These are phyloP conservation scores for Balansia obtecta DNA, from an alignment of 2,329 filamentous ascomycete species.

Conservation along the genomic window DNA sequence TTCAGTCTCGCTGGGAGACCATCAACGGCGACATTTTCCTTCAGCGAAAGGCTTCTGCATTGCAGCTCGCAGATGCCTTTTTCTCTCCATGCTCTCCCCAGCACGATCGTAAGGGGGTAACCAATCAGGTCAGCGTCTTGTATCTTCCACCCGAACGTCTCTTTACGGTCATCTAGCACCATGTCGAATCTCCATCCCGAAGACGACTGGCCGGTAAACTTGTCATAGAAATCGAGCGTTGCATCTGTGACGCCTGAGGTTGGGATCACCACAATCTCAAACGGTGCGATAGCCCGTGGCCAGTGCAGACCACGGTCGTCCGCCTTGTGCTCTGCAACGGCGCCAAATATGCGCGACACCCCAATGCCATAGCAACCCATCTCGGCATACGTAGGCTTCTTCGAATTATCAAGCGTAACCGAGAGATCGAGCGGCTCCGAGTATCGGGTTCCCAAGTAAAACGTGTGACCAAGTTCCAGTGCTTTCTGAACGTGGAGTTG, in stretches of 20 bases:
- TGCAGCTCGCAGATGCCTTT: conserved; percentile 60
- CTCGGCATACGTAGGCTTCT: conserved; percentile 45
- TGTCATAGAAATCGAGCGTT: conserved; percentile 51
- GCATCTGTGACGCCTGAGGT: conserved; percentile 32
- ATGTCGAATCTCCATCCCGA: conserved; percentile 37
- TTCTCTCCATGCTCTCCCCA: conserved; percentile 59
- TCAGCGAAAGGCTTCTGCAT: conserved; percentile 54
- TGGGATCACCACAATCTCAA: conserved; percentile 57
- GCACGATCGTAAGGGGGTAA: conserved; percentile 69
- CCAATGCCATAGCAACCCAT: conserved; percentile 98
- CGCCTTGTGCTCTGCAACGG: conserved; percentile 63
- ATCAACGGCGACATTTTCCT: conserved; percentile 42
- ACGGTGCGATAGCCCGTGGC: conserved; percentile 79
- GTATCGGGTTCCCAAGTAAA: conserved; percentile 85
- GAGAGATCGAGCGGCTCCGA: conserved; percentile 58
- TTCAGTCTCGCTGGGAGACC: conserved; percentile 32
- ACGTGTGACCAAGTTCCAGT: conserved; percentile 89
- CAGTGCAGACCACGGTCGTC: conserved; percentile 71
- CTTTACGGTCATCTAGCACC: conserved; percentile 60
- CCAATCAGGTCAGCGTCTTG: conserved; percentile 82
- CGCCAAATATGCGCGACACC: conserved; percentile 78
- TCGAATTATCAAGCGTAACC: conserved; percentile 30
- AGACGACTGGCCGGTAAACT: conserved; percentile 23
- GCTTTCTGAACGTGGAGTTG: conserved; percentile 55
- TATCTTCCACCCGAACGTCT: conserved; percentile 70